Evolutionary conservation across 768 basidiomycete genomes (phyloP), one percentile per base, ranked within the genome.

Genomic region (Floccularia luteovirens): DNA sequence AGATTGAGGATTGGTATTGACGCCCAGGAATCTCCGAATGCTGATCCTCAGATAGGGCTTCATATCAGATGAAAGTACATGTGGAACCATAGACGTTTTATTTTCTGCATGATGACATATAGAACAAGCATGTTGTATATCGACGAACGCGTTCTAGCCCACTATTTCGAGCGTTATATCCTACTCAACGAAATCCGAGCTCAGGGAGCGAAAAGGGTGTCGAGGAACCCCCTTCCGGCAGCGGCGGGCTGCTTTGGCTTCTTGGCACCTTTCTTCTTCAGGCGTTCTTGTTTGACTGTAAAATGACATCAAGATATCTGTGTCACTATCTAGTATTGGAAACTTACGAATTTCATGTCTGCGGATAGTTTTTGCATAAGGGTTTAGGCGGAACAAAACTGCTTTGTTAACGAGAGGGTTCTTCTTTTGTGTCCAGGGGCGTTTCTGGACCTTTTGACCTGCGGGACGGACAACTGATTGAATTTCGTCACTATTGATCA

Each of bases 361-460:
- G 62, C 90, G 86, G 55, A 92, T 64, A 32, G 86, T 85, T 79
- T 94, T 94, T 55, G 93, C 94, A 67, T 98, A 97, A 39, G 94
- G 94, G 76, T 98, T 98, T 68, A 98, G 77, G 55, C 92, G 85
- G 90, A 92, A 93, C 60, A 93, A 80, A 53, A 93, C 70, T 37
- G 77, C 85, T 74, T 87, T 92, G 82, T 96, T 96, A 67, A 78
- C 63, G 55, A 96, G 77, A 39, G 93, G 91, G 75, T 96, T 97
- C 85, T 98, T 97, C 87, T 92, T 92, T 72, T 97, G 93, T 48
- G 91, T 89, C 89, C 88, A 92, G 45, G 92, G 91, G 57, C 93
- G 84, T 69, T 93, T 96, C 67, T 85, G 82, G 46, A 68, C 58
- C 65, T 89, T 86, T 47, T 79, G 70, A 52, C 86, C 85, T 43